phyloP scores from a whole-genome alignment of 2,329 filamentous ascomycete genomes.

The Exserohilum rostratum region DNA sequence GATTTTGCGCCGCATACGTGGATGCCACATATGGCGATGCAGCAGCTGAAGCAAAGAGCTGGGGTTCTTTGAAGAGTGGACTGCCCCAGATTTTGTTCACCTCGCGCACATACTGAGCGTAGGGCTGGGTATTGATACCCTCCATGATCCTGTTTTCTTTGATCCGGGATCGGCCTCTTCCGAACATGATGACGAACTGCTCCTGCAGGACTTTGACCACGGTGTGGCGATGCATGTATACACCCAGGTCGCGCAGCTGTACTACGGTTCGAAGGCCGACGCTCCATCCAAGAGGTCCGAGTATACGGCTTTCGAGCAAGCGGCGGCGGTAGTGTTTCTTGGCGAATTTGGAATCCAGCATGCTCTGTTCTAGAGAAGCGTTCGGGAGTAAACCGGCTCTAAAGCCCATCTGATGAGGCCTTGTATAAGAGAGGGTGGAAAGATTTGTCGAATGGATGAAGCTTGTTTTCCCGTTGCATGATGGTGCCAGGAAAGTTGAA shows the following conservation, averaged over 20 bases:
- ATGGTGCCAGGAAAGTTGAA: constrained; percentile 23
- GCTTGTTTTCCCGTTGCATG: constrained; percentile 6
- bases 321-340: constrained; percentile 36
- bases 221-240: constrained; percentile 32
- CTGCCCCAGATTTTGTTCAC: constrained; percentile 41
- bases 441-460: constrained; percentile 37
- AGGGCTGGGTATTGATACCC: constrained; percentile 24
- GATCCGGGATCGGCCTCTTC: constrained; percentile 25
- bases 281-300: constrained; percentile 35
- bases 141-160: constrained; percentile 37
- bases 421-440: constrained; percentile 32
- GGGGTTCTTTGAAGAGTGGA: constrained; percentile 32
- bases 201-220: constrained; percentile 36
- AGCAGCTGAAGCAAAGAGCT: constrained; percentile 12
- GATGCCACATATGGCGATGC: constrained; percentile 24
- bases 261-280: constrained; percentile 36
- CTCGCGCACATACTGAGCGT: constrained; percentile 31
- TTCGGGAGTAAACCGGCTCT: constrained; percentile 34
- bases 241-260: constrained; percentile 36
- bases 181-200: constrained; percentile 41
- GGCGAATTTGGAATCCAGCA: constrained; percentile 18
- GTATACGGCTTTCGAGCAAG: constrained; percentile 22
- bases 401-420: constrained; percentile 45
- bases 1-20: constrained; percentile 16
- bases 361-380: constrained; percentile 31